Evolutionary conservation across 1,284 basidiomycete genomes (phyloP), one percentile per base, ranked within the genome.

Genomic region (Cystobasidium pallidum): DNA sequence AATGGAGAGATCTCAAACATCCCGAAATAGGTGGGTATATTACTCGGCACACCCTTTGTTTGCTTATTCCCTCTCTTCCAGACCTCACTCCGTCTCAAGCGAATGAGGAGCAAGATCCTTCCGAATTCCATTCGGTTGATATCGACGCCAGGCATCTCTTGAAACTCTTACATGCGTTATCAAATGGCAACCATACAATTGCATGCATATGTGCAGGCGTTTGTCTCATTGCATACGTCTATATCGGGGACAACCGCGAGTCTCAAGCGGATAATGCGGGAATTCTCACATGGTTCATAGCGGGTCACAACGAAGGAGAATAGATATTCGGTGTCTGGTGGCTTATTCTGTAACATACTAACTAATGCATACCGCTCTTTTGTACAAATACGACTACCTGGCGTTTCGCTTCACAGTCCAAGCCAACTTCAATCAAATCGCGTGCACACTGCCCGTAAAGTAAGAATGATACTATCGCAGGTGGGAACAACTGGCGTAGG

Each of bases 131-230:
- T 45, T 54, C 68, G 11, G 68, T 71, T 17, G 59, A 49, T 21
- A 57, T 71, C 32, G 68, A 71, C 30, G 68, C 68, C 15, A 71
- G 64, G 21, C 68, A 71, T 39, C 68, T 71, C 7, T 49, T 71
- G 30, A 71, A 71, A 43, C 34, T 71, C 10, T 30, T 71, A 11
- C 39, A 51, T 55, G 68, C 68, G 3, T 47, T 71, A 32, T 32
- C 39, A 13, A 58, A 71, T 24, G 68, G 68, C 21, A 71, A 54
- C 19, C 68, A 71, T 28, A 71, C 68, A 10, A 71, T 71, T 19
- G 68, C 68, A 17, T 71, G 68, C 51, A 71, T 71, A 8, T 71
- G 68, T 26, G 34, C 68, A 17, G 59, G 51, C 19, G 47, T 59
- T 30, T 71, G 68, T 30, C 61, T 71, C 21, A 71, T 71, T 19